Base-by-base conservation (phyloP, 164 flowering plant species). In the Umbilicus rupestris region DNA sequence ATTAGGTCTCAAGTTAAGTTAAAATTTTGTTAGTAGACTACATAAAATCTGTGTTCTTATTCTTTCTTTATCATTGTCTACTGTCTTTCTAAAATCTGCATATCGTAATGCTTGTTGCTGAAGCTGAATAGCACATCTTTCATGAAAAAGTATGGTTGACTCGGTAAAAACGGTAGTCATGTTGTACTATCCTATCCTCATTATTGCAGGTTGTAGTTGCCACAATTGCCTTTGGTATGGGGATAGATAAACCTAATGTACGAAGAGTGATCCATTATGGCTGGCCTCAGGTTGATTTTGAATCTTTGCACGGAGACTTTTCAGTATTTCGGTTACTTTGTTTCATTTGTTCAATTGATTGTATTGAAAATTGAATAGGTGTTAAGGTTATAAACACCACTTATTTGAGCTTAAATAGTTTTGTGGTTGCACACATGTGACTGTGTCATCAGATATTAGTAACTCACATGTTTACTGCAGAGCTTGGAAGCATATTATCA, bases 221-320 rank as follows among this genome's bases (percentile, higher is more conserved):
- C 62, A 92, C 98, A 68, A 82, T 92, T 78, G 98, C 98, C 69
- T 92, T 92, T 78, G 98, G 98, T 65, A 92, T 92, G 98, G 97
- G 98, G 28, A 92, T 92, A 73, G 98, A 92, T 84, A 90, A 90
- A 73, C 77, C 70, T 64, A 90, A 92, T 62, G 94, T 92, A 47
- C 78, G 96, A 59, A 85, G 92, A 77, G 82, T 92, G 37, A 81
- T 92, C 63, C 98, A 92, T 73, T 90, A 92, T 82, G 98, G 98
- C 69, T 90, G 96, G 98, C 98, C 96, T 60, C 98, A 90, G 95
- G 97, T 90, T 73, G 35, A 45, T 33, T 47, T 57, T 65, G 46
- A 46, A 39, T 35, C 59, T 71, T 28, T 31, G 15, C 14, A 17
- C n/a, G n/a, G n/a, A n/a, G n/a, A n/a, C n/a, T n/a, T n/a, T n/a